Evolutionary conservation across 78 protist species (phyloP).

Genomic region (Cyanophora paradoxa): DNA sequence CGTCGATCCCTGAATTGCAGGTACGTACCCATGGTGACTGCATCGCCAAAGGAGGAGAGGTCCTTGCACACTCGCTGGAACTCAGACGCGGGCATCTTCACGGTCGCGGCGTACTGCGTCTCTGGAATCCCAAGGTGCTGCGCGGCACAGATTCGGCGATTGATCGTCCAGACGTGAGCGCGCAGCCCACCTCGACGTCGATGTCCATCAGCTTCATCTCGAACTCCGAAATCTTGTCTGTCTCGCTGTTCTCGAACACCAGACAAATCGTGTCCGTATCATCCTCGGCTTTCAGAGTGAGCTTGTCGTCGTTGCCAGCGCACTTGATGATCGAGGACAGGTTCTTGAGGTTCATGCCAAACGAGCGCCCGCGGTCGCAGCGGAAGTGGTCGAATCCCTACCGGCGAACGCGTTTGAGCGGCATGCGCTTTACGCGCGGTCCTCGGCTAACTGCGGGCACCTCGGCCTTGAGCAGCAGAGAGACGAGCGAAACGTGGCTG

Average conservation of each 20-base stretch:
- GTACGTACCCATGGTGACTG: no score
- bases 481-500: slow-evolving; percentile 90
- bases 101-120: slow-evolving; percentile 17
- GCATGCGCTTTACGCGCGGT: no score
- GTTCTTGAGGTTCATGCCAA: slow-evolving; percentile 84
- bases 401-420: no score
- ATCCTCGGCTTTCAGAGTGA: slow-evolving; percentile 86
- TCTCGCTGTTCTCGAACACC: no score
- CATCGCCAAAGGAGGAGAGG: slow-evolving; percentile 24
- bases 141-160: neutral
- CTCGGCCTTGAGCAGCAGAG: slow-evolving; percentile 79
- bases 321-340: slow-evolving; percentile 88
- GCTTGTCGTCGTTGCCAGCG: slow-evolving; percentile 82
- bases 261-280: slow-evolving; percentile 74
- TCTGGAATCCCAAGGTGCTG: slow-evolving; percentile 3
- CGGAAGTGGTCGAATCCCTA: slow-evolving; percentile 85
- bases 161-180: slow-evolving; percentile 4
- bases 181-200: slow-evolving; percentile 90
- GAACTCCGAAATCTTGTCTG: slow-evolving; percentile 76
- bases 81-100: slow-evolving; percentile 21
- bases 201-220: slow-evolving; percentile 90
- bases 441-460: no score
- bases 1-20: no score
- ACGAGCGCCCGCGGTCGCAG: slow-evolving; percentile 78
- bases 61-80: slow-evolving; percentile 24